Evolutionary conservation across 495 filamentous ascomycete genomes (phyloP).

Genomic region (Neohortaea acidophila): DNA sequence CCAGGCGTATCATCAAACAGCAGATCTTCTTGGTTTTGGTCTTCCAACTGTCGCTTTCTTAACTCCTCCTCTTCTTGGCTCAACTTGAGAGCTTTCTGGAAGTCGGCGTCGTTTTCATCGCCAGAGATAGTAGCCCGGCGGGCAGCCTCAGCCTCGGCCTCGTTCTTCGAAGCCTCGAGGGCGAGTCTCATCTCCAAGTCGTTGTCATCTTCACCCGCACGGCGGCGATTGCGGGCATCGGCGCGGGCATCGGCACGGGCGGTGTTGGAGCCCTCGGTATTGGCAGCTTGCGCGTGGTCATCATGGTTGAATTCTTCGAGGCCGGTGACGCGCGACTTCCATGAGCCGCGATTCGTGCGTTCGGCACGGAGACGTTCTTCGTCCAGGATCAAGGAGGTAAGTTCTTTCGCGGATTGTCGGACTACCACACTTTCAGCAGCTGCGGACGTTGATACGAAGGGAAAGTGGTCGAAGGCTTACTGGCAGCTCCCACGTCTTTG

Average conservation of each 20-base stretch:
- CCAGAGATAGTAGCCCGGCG: conserved; percentile 41
- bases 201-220: conserved; percentile 48
- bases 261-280: conserved; percentile 4
- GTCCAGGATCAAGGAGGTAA: conserved; percentile 85
- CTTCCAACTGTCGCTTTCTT: conserved; percentile 74
- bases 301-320: conserved; percentile 59
- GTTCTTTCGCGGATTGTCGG: conserved; percentile 86
- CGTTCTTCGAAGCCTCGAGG: conserved; percentile 88
- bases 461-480: conserved; percentile 33
- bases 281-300: not conserved
- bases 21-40: conserved; percentile 59
- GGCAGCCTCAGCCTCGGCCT: conserved; percentile 84
- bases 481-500: conserved; percentile 87
- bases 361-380: conserved; percentile 88
- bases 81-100: conserved; percentile 89
- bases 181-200: conserved; percentile 87
- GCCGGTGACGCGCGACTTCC: conserved; percentile 91
- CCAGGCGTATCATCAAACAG: conserved; percentile 74
- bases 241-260: conserved; percentile 8
- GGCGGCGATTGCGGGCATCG: conserved; percentile 12
- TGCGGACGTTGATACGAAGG: not conserved
- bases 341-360: conserved; percentile 78
- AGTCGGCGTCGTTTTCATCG: conserved; percentile 58
- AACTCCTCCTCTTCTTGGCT: conserved; percentile 91
- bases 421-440: conserved; percentile 39